A percentile compares a stretch with the other conserved stretches of the same genome.
phyloP scores from a whole-genome alignment of 164 flowering plant genomes.

The Vitis riparia region DNA sequence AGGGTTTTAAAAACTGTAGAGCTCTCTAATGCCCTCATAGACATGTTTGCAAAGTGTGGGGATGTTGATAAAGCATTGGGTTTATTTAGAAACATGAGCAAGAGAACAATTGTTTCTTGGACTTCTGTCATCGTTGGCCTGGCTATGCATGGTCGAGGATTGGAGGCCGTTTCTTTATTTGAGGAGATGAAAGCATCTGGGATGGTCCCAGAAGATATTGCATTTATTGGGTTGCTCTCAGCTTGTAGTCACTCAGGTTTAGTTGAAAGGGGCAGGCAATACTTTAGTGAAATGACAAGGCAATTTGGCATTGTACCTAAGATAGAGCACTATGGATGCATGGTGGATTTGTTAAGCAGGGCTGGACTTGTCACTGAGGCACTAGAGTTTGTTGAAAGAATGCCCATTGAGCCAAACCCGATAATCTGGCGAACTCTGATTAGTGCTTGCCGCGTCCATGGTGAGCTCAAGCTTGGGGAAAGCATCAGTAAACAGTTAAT shows the following conservation, averaged over 20 bases:
- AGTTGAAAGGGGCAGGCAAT: slow-evolving; percentile 38
- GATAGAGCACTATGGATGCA: slow-evolving; percentile 60
- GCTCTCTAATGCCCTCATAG: slow-evolving; percentile 51
- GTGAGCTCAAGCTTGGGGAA: slow-evolving; percentile 47
- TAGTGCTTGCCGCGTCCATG: slow-evolving; percentile 40
- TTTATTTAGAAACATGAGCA: slow-evolving; percentile 40
- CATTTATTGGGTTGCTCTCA: slow-evolving; percentile 49
- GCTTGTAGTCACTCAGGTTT: slow-evolving; percentile 60
- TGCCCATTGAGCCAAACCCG: slow-evolving; percentile 49
- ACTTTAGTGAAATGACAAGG: slow-evolving; percentile 33
- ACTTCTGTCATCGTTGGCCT: slow-evolving; percentile 56
- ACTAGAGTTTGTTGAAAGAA: slow-evolving; percentile 35
- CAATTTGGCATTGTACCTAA: slow-evolving; percentile 34
- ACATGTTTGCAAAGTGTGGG: slow-evolving; percentile 66
- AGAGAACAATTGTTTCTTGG: slow-evolving; percentile 52
- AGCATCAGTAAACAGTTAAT: slow-evolving; percentile 32
- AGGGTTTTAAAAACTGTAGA: slow-evolving; percentile 27
- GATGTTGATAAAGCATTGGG: slow-evolving; percentile 46
- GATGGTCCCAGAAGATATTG: slow-evolving; percentile 41
- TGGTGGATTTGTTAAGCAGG: slow-evolving; percentile 54
- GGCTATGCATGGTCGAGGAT: slow-evolving; percentile 58
- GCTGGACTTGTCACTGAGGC: slow-evolving; percentile 53
- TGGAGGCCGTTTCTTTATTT: slow-evolving; percentile 47
- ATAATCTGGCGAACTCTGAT: slow-evolving; percentile 43
- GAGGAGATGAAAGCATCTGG: slow-evolving; percentile 43